Evolutionary conservation across 1,284 basidiomycete species (phyloP), one percentile per base, ranked within the genome.

Genomic region (Fomitopsis palustris): DNA sequence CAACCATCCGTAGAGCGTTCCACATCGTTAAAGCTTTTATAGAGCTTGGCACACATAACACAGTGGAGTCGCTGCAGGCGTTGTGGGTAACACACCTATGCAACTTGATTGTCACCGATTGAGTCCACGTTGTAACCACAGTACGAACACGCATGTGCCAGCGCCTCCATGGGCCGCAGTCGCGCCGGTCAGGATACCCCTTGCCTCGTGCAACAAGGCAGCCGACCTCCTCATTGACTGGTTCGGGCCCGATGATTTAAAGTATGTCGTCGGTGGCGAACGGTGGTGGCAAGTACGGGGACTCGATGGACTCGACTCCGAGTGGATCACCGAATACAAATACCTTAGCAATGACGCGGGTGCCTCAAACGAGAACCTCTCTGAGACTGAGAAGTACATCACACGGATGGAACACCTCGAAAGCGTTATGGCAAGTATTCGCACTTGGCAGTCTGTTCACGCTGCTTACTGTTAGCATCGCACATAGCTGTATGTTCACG

Each of bases 251-350:
- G 86, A 87, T 41, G 86, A 88, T 61, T 78, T 93, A 47, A 82
- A 84, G 67, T 76, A 78, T 53, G 81, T 93, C 16, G 87, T 92
- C 3, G 92, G 92, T 23, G 92, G 92, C 4, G 85, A 85, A 56
- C 80, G 86, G 57, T 95, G 92, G 93, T 95, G 93, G 93, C 92
- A 92, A 70, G 83, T 92, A n/a, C 78, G 84, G 42, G 84, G 84
- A 17, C 67, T 86, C 37, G 81, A 84, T 58, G 87, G 87, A 21
- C 70, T 91, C 1, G 88, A 92, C 59, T 86, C 77, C 4, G 92
- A 95, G 72, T 94, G 92, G 92, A 87, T 95, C 54, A 87, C 87
- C 1, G 78, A 84, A 66, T 79, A 78, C 63, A 77, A 81, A 43
- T 79, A 78, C 61, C 66, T 84, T 14, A 68, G 67, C 31, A 67